Evolutionary conservation across 164 flowering plant species (phyloP).

Genomic region (Cinnamomum chago): DNA sequence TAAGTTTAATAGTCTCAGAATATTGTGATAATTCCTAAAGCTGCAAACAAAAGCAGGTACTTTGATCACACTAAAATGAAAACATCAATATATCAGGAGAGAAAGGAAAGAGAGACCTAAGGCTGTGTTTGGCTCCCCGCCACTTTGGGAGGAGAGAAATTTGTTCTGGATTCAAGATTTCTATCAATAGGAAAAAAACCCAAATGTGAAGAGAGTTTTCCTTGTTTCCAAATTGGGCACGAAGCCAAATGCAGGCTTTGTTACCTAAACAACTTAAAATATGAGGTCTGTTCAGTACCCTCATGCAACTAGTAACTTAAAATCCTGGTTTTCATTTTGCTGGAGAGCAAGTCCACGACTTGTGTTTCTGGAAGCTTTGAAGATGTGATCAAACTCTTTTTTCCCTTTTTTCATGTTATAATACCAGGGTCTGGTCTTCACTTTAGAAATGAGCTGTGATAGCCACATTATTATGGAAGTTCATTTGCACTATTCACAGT

Average conservation of each 20-base stretch:
- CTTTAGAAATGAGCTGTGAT: too few species aligned
- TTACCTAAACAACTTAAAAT: neutral
- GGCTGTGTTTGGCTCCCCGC: neutral
- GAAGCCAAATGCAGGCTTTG: neutral
- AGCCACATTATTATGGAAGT: too few species aligned
- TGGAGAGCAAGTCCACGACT: neutral
- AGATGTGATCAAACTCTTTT: too few species aligned
- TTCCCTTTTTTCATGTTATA: too few species aligned
- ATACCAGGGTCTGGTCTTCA: too few species aligned
- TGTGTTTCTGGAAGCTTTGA: too few species aligned
- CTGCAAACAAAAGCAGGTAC: neutral
- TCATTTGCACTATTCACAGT: too few species aligned
- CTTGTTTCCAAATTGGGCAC: neutral
- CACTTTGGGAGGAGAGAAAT: neutral
- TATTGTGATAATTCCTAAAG: neutral
- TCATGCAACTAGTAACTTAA: neutral
- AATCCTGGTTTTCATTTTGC: neutral
- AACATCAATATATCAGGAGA: neutral
- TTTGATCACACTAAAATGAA: neutral
- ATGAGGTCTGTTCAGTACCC: neutral
- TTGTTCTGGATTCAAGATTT: neutral
- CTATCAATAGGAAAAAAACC: neutral
- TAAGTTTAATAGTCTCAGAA: neutral
- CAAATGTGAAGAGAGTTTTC: neutral
- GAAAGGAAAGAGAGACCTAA: neutral